Evolutionary conservation across 2,329 filamentous ascomycete genomes (phyloP), one percentile per base, ranked within the genome.

Genomic region (Cladosporium sp.): DNA sequence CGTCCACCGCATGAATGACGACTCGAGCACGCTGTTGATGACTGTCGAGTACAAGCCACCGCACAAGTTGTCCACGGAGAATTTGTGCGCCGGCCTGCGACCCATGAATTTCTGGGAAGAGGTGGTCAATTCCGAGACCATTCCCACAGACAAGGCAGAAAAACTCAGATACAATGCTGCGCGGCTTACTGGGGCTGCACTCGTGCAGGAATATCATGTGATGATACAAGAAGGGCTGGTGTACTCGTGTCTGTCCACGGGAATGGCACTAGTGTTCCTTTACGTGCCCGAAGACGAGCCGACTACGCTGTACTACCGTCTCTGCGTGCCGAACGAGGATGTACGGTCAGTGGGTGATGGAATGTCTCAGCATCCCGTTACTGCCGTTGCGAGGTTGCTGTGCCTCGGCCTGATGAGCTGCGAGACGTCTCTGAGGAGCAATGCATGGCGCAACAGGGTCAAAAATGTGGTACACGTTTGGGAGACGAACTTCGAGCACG

Each of bases 241-340:
- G 42, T 61, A 61, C 43, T 63, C 60, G n/a, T 64, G 60, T 47
- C 17, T 66, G 36, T 59, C 60, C 1, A 62, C 54, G 42, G 59
- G 61, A 2, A 27, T 62, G 2, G 51, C 47, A 0, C 27, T 52
- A 7, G 56, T 66, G 4, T 54, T 57, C 13, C 58, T n/a, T n/a
- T n/a, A n/a, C n/a, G n/a, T n/a, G n/a, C n/a, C n/a, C n/a, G n/a
- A n/a, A n/a, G n/a, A n/a, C n/a, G n/a, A n/a, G n/a, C n/a, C n/a
- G n/a, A n/a, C n/a, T n/a, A n/a, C n/a, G n/a, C n/a, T n/a, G n/a
- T 61, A 62, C 51, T 65, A 66, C 52, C 57, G 60, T 53, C 52
- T 63, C 12, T 59, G 54, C 48, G 57, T 66, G 20, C 63, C 58
- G 1, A 58, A 59, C 20, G 53, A 47, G 27, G 57, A 64, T 29